phyloP scores from a whole-genome alignment of 2,329 filamentous ascomycete genomes.

The Fusarium sp. region DNA sequence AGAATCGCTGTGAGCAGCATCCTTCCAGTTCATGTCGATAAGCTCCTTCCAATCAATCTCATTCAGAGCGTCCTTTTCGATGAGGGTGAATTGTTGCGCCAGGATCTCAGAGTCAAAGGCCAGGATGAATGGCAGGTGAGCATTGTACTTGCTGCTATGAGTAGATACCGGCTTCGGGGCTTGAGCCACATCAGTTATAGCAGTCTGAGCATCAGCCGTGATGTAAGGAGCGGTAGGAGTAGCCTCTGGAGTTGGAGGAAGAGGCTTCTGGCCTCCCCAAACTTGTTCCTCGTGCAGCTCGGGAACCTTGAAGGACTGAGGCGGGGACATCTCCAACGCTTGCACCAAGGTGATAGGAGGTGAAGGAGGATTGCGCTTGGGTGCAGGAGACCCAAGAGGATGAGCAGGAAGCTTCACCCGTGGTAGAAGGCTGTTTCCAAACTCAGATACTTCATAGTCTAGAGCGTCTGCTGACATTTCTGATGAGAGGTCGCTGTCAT shows the following conservation, averaged over 20 bases:
- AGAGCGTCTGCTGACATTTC: conserved; percentile 67
- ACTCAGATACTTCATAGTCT: conserved; percentile 57
- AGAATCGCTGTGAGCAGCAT: conserved; percentile 70
- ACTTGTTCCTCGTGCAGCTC: conserved; percentile 43
- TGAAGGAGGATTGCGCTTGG: conserved; percentile 48
- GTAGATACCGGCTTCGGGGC: conserved; percentile 48
- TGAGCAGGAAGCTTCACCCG: conserved; percentile 49
- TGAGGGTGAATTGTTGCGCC: conserved; percentile 85
- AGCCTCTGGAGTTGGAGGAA: conserved; percentile 59
- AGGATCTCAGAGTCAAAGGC: conserved; percentile 82
- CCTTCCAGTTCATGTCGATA: conserved; percentile 85
- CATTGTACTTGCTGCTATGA: conserved; percentile 55
- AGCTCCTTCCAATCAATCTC: conserved; percentile 91
- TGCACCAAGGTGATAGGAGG: conserved; percentile 45
- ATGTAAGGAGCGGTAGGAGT: conserved; percentile 58
- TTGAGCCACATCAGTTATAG: conserved; percentile 52
- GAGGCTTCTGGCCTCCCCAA: conserved; percentile 41
- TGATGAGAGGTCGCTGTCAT: conserved; percentile 71
- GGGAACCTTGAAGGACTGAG: conserved; percentile 39
- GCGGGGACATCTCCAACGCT: conserved; percentile 44
- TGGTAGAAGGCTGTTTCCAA: conserved; percentile 30
- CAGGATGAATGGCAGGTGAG: conserved; percentile 82
- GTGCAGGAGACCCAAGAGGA: conserved; percentile 48
- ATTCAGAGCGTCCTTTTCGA: conserved; percentile 86
- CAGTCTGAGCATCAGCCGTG: conserved; percentile 44